A percentile compares a stretch with the other conserved stretches of the same genome.
phyloP scores from a whole-genome alignment of 2,329 filamentous ascomycete genomes.

The Nemania abortiva region DNA sequence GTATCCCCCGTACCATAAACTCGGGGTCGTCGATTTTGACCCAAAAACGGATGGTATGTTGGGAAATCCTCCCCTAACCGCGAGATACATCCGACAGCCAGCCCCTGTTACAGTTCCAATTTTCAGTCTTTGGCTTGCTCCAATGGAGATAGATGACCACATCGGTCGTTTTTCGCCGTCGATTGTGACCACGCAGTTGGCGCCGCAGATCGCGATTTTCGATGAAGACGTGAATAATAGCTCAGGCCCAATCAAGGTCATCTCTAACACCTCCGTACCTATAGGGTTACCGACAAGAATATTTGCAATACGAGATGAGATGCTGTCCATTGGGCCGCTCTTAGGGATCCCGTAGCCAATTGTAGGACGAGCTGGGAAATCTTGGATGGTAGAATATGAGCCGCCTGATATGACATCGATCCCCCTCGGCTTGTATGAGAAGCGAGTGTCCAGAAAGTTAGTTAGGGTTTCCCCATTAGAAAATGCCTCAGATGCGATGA shows the following conservation, averaged over 20 bases:
- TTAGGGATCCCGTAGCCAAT: conserved; percentile 25
- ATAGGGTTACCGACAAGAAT: conserved; percentile 16
- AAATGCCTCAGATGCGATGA: conserved; percentile 11
- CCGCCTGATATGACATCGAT: conserved; percentile 27
- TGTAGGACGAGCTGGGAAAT: conserved; percentile 22
- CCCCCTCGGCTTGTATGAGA: conserved; percentile 11
- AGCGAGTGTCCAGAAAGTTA: conserved; percentile 21
- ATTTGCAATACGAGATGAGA: conserved; percentile 28
- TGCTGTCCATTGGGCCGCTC: conserved; percentile 29
- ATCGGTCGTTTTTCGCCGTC: conserved; percentile 9
- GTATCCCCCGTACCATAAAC: conserved; percentile 18
- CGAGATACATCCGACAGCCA: conserved; percentile 32
- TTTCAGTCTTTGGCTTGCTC: conserved; percentile 15
- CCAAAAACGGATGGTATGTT: conserved; percentile 28
- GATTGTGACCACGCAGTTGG: conserved; percentile 3
- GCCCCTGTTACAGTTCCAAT: conserved; percentile 14
- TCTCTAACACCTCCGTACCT: conserved; percentile 20
- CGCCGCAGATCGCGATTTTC: conserved; percentile 23
- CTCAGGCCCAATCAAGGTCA: conserved; percentile 23
- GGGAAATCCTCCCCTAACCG: conserved; percentile 25
- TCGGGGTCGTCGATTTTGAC: conserved; percentile 24
- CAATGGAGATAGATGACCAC: conserved; percentile 17
- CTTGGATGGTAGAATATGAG: conserved; percentile 26
- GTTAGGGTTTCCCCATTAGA: conserved; percentile 11
- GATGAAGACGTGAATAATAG: conserved; percentile 20